These are phyloP conservation scores for Penicillium macrosclerotiorum DNA, from an alignment of 495 filamentous ascomycete species.

Conservation along the genomic window DNA sequence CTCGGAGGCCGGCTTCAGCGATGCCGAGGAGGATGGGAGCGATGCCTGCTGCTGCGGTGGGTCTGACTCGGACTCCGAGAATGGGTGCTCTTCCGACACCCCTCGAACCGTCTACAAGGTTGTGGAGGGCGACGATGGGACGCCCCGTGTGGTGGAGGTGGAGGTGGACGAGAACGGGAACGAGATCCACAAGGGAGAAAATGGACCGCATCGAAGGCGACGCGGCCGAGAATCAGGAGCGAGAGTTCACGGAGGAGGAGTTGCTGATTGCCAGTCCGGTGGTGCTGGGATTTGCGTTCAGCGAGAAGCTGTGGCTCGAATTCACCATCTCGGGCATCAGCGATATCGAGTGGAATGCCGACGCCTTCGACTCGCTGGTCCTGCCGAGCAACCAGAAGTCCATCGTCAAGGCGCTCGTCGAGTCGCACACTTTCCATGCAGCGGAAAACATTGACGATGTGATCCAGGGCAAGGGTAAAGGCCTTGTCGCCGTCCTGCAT, in stretches of 20 bases:
- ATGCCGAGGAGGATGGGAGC: conserved; percentile 41
- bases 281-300: conserved; percentile 89
- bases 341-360: conserved; percentile 78
- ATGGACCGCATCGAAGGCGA: conserved; percentile 54
- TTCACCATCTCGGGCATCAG: conserved; percentile 81
- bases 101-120: conserved; percentile 64
- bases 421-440: conserved; percentile 77
- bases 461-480: conserved; percentile 75
- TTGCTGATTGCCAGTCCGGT: conserved; percentile 87
- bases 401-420: conserved; percentile 77
- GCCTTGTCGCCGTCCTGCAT: conserved; percentile 72
- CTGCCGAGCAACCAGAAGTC: conserved; percentile 72
- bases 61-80: conserved; percentile 52
- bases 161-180: conserved; percentile 59
- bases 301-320: conserved; percentile 88
- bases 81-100: conserved; percentile 50
- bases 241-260: conserved; percentile 78
- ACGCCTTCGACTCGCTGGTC: conserved; percentile 77
- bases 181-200: conserved; percentile 64
- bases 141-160: conserved; percentile 56
- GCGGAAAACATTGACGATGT: conserved; percentile 82
- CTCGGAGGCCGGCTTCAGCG: conserved; percentile 44
- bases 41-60: conserved; percentile 40
- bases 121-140: conserved; percentile 61
- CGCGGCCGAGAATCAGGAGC: conserved; percentile 35